Evolutionary conservation across 352 stramenopile genomes (phyloP).

Genomic region (Pythium coloratum): DNA sequence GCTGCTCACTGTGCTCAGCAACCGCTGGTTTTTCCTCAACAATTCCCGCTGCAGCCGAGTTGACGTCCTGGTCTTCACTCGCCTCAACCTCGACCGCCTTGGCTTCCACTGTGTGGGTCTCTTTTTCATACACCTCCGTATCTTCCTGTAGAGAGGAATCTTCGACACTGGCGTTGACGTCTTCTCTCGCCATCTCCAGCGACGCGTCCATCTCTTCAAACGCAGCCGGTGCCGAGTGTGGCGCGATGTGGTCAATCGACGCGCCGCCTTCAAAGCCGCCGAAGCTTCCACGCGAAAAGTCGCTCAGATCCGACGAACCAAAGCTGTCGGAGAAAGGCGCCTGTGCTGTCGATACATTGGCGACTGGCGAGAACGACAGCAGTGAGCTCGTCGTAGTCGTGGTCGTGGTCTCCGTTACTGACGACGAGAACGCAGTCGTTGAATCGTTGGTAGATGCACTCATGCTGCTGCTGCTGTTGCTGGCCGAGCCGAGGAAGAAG

Average conservation of each 20-base stretch:
- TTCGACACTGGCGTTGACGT: not conserved
- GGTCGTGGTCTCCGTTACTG: not conserved
- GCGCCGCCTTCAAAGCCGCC: conserved; percentile 3
- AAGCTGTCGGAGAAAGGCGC: conserved; percentile 31
- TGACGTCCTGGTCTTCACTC: not conserved
- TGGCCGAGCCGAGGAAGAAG: conserved; percentile 4
- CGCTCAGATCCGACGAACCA: not conserved
- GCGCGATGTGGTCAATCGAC: conserved; percentile 7
- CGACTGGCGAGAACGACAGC: conserved; percentile 65
- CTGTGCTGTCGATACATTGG: conserved; percentile 4
- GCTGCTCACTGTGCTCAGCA: not conserved
- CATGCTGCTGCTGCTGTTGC: not conserved
- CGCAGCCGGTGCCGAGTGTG: conserved; percentile 9
- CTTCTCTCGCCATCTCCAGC: not conserved
- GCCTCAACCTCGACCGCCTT: not conserved
- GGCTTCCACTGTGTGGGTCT: not conserved
- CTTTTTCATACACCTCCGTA: not conserved
- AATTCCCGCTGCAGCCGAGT: not conserved
- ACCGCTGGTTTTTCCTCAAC: not conserved
- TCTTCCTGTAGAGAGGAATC: conserved; percentile 1
- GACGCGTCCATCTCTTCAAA: not conserved
- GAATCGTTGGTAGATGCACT: not conserved
- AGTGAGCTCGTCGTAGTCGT: conserved; percentile 30
- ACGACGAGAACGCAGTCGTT: not conserved
- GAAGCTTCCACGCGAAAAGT: conserved; percentile 3